A percentile compares a stretch with the other conserved stretches of the same genome.
Conservation (phyloP, 305 asterid species). For the Rubia peregrina region DNA sequence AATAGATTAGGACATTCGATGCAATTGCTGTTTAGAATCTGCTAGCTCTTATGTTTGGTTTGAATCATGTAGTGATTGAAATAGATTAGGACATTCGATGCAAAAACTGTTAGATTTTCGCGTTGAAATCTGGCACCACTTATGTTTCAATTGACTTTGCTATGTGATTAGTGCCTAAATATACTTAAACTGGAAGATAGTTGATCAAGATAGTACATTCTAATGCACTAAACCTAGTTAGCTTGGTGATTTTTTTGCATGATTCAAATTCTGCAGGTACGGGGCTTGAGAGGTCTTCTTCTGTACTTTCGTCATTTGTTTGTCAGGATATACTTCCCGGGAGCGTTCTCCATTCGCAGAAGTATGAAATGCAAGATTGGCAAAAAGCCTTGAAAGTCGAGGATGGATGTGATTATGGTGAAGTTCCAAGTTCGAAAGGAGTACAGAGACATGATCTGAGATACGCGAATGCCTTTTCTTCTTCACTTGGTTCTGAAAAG, state of each 20-base stretch:
- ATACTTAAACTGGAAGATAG: background rate
- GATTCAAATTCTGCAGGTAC: constrained; percentile 18
- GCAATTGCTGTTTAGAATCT: background rate
- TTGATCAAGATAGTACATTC: background rate
- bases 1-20: background rate
- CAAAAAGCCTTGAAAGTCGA: constrained; percentile 25
- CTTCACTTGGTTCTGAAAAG: background rate
- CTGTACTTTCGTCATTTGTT: constrained; percentile 26
- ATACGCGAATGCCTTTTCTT: background rate
- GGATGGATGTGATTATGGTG: constrained; percentile 22
- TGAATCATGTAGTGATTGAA: background rate
- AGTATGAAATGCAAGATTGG: constrained; percentile 26
- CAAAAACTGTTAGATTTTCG: too few species aligned
- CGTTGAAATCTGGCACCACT: too few species aligned
- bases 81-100: background rate
- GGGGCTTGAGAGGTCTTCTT: constrained; percentile 22
- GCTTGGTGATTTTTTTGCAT: background rate
- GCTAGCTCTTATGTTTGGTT: background rate
- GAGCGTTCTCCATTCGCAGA: constrained; percentile 21
- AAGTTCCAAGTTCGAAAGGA: background rate
- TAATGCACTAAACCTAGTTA: background rate
- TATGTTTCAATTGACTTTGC: background rate
- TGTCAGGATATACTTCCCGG: constrained; percentile 30
- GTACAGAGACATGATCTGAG: background rate
- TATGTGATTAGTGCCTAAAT: background rate